Conservation (phyloP, 345 rosid genomes). For the Rhodamnia rubescens region DNA sequence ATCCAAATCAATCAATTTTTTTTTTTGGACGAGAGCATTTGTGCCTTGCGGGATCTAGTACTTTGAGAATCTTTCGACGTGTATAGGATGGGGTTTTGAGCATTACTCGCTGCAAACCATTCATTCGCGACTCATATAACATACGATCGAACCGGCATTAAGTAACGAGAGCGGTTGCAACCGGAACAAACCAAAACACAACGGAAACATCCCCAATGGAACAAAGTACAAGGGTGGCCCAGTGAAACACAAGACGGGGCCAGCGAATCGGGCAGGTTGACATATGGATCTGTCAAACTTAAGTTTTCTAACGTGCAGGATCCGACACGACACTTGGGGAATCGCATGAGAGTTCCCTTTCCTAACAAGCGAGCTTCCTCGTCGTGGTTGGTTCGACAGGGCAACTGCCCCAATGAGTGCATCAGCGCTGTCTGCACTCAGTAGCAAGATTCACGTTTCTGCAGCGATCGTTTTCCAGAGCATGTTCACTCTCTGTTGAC, state of each 20-base stretch:
- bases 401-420: not conserved
- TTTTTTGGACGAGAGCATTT: not conserved
- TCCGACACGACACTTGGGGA: not conserved
- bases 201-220: not conserved
- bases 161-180: not conserved
- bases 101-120: not conserved
- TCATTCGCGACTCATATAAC: accelerated
- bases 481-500: not conserved
- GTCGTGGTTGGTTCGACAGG: not conserved
- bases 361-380: not conserved
- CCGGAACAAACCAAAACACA: not conserved
- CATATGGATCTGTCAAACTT: not conserved
- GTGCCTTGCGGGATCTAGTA: not conserved
- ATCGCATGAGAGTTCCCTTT: not conserved
- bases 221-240: not conserved
- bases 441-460: not conserved
- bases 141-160: not conserved
- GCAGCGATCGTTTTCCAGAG: not conserved
- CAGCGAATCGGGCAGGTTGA: not conserved
- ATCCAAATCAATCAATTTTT: not conserved
- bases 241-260: not conserved
- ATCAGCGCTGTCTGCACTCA: not conserved
- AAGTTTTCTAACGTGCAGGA: not conserved
- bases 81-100: not conserved
- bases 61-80: not conserved